These are phyloP conservation scores for Leersia perrieri DNA, from an alignment of 176 grass and related monocot species.

Conservation along the genomic window DNA sequence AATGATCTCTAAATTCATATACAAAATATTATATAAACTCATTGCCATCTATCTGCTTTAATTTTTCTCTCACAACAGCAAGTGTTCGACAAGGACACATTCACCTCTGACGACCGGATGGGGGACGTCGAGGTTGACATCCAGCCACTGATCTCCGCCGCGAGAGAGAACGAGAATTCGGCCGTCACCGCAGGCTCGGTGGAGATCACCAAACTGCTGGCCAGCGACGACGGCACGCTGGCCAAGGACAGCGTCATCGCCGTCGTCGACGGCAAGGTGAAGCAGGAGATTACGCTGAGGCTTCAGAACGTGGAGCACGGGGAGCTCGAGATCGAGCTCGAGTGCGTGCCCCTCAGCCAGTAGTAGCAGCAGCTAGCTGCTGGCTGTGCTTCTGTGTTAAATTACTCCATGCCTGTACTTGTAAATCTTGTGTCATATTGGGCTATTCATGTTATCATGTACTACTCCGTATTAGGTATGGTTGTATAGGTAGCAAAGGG, in stretches of 20 bases:
- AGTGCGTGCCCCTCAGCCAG: slow-evolving; percentile 88
- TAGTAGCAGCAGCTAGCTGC: slow-evolving; percentile 36
- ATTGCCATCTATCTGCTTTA: background rate
- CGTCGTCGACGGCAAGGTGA: slow-evolving; percentile 58
- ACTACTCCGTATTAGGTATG: slow-evolving; percentile 19
- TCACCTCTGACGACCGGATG: slow-evolving; percentile 84
- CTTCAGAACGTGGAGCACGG: slow-evolving; percentile 90
- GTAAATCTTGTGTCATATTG: slow-evolving; percentile 10
- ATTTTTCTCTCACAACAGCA: slow-evolving; percentile 38
- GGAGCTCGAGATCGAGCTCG: slow-evolving; percentile 81
- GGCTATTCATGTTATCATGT: background rate
- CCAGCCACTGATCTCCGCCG: slow-evolving; percentile 66
- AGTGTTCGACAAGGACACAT: slow-evolving; percentile 96
- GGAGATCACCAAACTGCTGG: slow-evolving; percentile 65
- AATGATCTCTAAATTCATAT: background rate
- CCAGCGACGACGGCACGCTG: slow-evolving; percentile 53
- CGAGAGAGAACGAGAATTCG: slow-evolving; percentile 64
- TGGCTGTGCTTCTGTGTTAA: background rate
- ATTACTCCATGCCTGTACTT: slow-evolving; percentile 18
- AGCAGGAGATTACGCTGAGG: slow-evolving; percentile 68
- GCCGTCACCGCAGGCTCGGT: slow-evolving; percentile 32
- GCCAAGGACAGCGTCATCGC: slow-evolving; percentile 71
- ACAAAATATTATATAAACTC: background rate
- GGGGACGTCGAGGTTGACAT: slow-evolving; percentile 91
- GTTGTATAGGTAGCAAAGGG: slow-evolving; percentile 32